These are phyloP conservation scores for Ambrosiella cleistominuta DNA, from an alignment of 2,329 filamentous ascomycete species.

Conservation along the genomic window DNA sequence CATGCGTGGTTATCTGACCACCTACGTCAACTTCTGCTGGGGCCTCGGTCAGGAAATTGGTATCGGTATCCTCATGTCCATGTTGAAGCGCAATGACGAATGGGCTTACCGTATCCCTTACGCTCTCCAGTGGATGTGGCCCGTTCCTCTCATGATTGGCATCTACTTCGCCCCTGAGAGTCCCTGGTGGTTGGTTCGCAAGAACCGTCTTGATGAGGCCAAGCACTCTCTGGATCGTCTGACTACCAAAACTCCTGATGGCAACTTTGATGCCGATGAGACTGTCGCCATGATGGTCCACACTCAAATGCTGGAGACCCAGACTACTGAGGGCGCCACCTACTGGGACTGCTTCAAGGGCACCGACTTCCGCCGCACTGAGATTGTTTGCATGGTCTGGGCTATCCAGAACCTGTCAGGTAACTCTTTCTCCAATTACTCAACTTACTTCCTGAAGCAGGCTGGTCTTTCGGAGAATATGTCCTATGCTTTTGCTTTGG, in stretches of 20 bases:
- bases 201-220: slow-evolving; percentile 44
- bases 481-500: slow-evolving; percentile 43
- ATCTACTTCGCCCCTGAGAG: slow-evolving; percentile 53
- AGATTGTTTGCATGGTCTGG: slow-evolving; percentile 47
- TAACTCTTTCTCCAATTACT: slow-evolving; percentile 48
- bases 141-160: slow-evolving; percentile 45
- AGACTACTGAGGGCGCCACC: slow-evolving; percentile 53
- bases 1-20: slow-evolving; percentile 53
- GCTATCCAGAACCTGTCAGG: slow-evolving; percentile 46
- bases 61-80: slow-evolving; percentile 53
- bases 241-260: slow-evolving; percentile 44
- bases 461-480: slow-evolving; percentile 35
- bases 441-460: slow-evolving; percentile 44
- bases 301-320: slow-evolving; percentile 63
- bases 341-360: slow-evolving; percentile 78
- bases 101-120: slow-evolving; percentile 57
- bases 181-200: slow-evolving; percentile 61
- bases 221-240: slow-evolving; percentile 48
- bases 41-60: slow-evolving; percentile 58
- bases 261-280: slow-evolving; percentile 63
- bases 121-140: slow-evolving; percentile 65
- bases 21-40: slow-evolving; percentile 65
- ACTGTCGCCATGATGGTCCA: slow-evolving; percentile 86
- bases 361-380: slow-evolving; percentile 59
- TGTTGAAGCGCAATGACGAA: slow-evolving; percentile 46